phyloP scores from a whole-genome alignment of 2,329 filamentous ascomycete species.

The Acrocalymma vagum region DNA sequence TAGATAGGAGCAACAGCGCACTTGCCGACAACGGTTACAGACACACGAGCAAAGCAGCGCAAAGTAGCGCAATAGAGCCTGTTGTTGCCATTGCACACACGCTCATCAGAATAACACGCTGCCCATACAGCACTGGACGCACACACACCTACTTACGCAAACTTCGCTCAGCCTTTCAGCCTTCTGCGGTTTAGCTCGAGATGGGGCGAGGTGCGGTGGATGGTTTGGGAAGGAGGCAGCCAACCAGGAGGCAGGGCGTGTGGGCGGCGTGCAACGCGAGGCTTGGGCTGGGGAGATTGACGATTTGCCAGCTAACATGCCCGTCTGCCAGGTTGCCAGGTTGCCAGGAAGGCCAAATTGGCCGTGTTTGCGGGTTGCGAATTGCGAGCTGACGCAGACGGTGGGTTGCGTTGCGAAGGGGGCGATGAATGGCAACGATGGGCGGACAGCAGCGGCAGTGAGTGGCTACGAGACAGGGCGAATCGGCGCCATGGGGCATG shows the following conservation, averaged over 20 bases:
- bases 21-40: no score
- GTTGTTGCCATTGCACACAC: no score
- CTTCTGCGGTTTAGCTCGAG: no score
- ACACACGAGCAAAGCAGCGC: no score
- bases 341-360: constrained; percentile 29
- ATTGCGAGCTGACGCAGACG: no score
- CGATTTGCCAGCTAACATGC: constrained; percentile 22
- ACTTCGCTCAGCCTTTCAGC: constrained; percentile 30
- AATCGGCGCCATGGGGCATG: no score
- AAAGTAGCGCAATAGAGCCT: no score
- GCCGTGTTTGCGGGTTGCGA: constrained; percentile 29
- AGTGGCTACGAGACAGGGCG: no score
- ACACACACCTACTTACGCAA: no score
- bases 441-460: constrained; percentile 16
- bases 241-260: constrained; percentile 16
- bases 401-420: constrained; percentile 25
- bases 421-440: constrained; percentile 14
- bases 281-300: constrained; percentile 23
- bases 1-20: no score
- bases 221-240: constrained; percentile 16
- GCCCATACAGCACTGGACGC: no score
- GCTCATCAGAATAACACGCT: no score
- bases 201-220: constrained; percentile 36
- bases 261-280: constrained; percentile 21
- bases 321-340: constrained; percentile 29